These are phyloP conservation scores for Boletus hoseneyae DNA, from an alignment of 1,284 basidiomycete species.

Conservation along the genomic window DNA sequence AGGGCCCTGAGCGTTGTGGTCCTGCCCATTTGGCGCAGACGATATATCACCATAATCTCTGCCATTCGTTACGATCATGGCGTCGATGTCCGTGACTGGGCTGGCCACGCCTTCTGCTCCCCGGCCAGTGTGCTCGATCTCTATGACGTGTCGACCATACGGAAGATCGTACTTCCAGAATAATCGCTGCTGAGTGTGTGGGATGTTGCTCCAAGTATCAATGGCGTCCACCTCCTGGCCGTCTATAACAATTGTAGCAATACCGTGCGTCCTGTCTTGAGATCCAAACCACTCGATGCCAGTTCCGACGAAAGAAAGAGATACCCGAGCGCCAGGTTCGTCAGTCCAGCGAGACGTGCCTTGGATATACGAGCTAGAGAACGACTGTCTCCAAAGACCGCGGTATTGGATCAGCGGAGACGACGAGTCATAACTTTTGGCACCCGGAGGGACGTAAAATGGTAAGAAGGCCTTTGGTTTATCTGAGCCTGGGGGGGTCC, in stretches of 20 bases:
- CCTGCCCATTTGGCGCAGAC: background rate
- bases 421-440: slow-evolving; percentile 63
- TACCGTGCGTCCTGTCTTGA: slow-evolving; percentile 50
- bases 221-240: slow-evolving; percentile 44
- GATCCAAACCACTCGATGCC: slow-evolving; percentile 77
- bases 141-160: slow-evolving; percentile 55
- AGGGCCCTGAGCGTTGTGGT: background rate
- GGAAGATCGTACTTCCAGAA: slow-evolving; percentile 59
- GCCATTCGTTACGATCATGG: slow-evolving; percentile 59
- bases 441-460: slow-evolving; percentile 70
- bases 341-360: slow-evolving; percentile 52
- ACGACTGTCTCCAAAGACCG: slow-evolving; percentile 54
- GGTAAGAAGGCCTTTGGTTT: slow-evolving; percentile 50
- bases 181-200: slow-evolving; percentile 56
- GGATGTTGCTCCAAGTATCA: slow-evolving; percentile 43
- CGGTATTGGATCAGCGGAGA: slow-evolving; percentile 61
- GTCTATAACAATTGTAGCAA: slow-evolving; percentile 57
- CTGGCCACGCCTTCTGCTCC: slow-evolving; percentile 36
- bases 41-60: slow-evolving; percentile 9
- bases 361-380: slow-evolving; percentile 47
- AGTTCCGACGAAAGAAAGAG: slow-evolving; percentile 62
- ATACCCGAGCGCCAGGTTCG: slow-evolving; percentile 47
- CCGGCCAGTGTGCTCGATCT: slow-evolving; percentile 54
- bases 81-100: slow-evolving; percentile 54
- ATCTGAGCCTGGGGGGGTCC: slow-evolving; percentile 50